Base-by-base conservation (phyloP, 805 yeast species). In the Candida takata region DNA sequence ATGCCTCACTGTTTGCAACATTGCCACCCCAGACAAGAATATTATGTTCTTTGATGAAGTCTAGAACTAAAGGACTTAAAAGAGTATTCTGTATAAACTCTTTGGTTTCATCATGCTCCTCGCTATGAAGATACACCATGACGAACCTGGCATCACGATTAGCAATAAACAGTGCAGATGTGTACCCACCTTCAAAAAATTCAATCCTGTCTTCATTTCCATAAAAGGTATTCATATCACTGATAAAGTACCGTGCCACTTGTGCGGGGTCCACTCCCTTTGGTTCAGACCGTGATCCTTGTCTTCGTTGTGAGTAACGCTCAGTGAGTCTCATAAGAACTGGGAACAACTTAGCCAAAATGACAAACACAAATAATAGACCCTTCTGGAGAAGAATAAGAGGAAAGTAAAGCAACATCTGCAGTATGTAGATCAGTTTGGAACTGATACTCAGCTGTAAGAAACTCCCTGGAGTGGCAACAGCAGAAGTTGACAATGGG, bases 11-110 rank as follows among this genome's bases (percentile, higher is more conserved):
- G 38, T 77, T 77, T n/a, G 72, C 70, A 17, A 82, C 73, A 52
- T 84, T 80, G 8, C 96, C 95, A 28, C 88, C 95, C 97, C 97
- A 90, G 2, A 84, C 59, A 4, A 84, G 45, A 3, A 79, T 54
- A 30, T 83, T 70, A 31, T 68, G 70, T 15, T 71, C 69, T 15
- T 59, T 60, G 35, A 76, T 51, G 47, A 68, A 64, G 25, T 64
- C 56, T 11, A 72, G 60, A 36, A 84, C 74, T 18, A 55, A 57
- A 3, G 65, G 69, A 40, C 72, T 65, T 29, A 77, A 60, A 31
- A 86, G 54, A 3, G 85, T 69, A 9, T 68, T 67, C 11, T 67
- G 57, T 33, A 79, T 70, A 42, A 82, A 76, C 4, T 56, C 55
- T 23, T 62, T 56, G 1, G 79, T 65, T 34, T 77, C 75, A 40